Percentiles rank a stretch among this genome's conserved stretches.
Conservation (phyloP, 139 green algal genomes). For the Chlamydomonas schloesseri region DNA sequence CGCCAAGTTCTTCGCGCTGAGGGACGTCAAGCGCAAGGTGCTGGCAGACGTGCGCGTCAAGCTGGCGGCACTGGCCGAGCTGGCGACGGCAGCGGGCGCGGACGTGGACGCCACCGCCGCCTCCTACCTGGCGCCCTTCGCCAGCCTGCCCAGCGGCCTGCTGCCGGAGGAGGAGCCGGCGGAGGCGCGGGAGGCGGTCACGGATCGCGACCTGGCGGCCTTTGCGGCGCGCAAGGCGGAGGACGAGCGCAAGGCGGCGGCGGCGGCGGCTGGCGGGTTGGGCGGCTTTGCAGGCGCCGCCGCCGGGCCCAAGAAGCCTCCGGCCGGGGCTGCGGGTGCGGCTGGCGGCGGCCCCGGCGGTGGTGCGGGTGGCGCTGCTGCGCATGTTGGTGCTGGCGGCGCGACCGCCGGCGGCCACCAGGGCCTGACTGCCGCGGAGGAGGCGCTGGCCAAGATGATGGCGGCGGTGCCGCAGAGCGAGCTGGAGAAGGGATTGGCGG, state of each 20-base stretch:
- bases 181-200: slow-evolving; percentile 63
- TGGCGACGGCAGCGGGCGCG: slow-evolving; percentile 1
- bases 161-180: slow-evolving; percentile 60
- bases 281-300: slow-evolving; percentile 45
- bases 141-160: slow-evolving; percentile 1
- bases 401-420: neutral
- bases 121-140: slow-evolving; percentile 19
- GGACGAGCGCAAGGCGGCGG: slow-evolving; percentile 54
- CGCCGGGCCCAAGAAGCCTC: neutral
- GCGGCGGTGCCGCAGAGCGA: slow-evolving; percentile 51
- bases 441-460: slow-evolving; percentile 57
- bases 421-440: slow-evolving; percentile 36
- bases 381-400: neutral
- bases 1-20: slow-evolving; percentile 71
- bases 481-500: slow-evolving; percentile 50
- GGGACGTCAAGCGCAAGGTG: slow-evolving; percentile 67
- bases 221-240: slow-evolving; percentile 47
- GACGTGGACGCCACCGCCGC: neutral
- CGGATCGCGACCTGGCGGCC: slow-evolving; percentile 51
- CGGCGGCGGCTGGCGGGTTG: slow-evolving; percentile 27
- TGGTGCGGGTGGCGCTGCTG: slow-evolving; percentile 4
- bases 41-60: slow-evolving; percentile 38
- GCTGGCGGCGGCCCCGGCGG: neutral
- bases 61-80: slow-evolving; percentile 38
- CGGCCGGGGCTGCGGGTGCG: neutral